Evolutionary conservation across 768 basidiomycete genomes (phyloP).

Genomic region (Panaeolus papilionaceus): DNA sequence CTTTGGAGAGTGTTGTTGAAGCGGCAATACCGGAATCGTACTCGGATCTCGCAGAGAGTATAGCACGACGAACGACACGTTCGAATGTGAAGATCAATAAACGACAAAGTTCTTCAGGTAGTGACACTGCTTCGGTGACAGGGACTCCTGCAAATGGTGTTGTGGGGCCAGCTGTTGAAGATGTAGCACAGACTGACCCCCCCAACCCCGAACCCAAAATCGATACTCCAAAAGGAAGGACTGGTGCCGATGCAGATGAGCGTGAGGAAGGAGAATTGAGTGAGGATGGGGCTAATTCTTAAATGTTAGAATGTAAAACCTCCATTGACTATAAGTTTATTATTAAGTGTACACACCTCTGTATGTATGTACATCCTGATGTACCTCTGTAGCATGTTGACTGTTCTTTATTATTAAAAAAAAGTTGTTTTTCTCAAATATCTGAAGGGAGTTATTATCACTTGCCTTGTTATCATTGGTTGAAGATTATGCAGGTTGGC

Average conservation of each 20-base stretch:
- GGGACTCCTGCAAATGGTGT: slow-evolving; percentile 26
- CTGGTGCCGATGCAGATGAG: slow-evolving; percentile 28
- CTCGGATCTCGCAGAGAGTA: slow-evolving; percentile 43
- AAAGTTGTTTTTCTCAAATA: neutral
- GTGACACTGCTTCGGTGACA: slow-evolving; percentile 49
- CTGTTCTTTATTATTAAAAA: neutral
- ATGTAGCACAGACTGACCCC: slow-evolving; percentile 11
- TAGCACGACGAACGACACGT: slow-evolving; percentile 53
- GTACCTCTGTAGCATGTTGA: neutral
- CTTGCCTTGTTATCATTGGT: neutral
- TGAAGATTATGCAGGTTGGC: neutral
- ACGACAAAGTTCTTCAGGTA: slow-evolving; percentile 58
- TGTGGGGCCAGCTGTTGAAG: slow-evolving; percentile 15
- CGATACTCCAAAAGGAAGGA: slow-evolving; percentile 23
- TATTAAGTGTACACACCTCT: slow-evolving; percentile 14
- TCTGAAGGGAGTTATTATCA: neutral
- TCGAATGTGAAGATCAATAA: slow-evolving; percentile 42
- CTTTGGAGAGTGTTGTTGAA: slow-evolving; percentile 37
- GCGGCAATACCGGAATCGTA: slow-evolving; percentile 35
- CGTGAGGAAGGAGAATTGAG: slow-evolving; percentile 50
- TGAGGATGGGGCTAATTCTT: slow-evolving; percentile 31
- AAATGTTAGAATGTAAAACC: slow-evolving; percentile 4
- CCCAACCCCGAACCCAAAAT: slow-evolving; percentile 20
- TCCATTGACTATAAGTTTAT: slow-evolving; percentile 3
- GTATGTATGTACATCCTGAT: slow-evolving; percentile 15